Evolutionary conservation across 805 yeast species (phyloP).

Genomic region (Candida krabiensis): DNA sequence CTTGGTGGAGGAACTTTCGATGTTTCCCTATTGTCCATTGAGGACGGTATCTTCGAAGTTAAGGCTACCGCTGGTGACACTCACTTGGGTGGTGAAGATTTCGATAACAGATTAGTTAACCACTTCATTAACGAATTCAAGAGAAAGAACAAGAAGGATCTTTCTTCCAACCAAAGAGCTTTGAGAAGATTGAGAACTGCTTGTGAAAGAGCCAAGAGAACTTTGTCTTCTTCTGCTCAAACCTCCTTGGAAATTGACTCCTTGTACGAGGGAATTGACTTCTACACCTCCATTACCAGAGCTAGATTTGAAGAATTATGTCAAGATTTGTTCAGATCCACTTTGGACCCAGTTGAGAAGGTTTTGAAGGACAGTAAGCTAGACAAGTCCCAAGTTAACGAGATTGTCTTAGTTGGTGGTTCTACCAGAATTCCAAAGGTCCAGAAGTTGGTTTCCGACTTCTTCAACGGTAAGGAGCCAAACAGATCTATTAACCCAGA

Average conservation of each 20-base stretch:
- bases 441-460: slow-evolving; percentile 92
- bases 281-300: slow-evolving; percentile 94
- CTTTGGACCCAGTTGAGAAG: slow-evolving; percentile 93
- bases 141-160: slow-evolving; percentile 96
- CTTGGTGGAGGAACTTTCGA: slow-evolving; percentile 88
- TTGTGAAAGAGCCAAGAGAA: slow-evolving; percentile 99
- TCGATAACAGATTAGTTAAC: slow-evolving; percentile 77
- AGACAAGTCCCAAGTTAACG: slow-evolving; percentile 88
- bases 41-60: slow-evolving; percentile 79
- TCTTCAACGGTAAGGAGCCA: slow-evolving; percentile 97
- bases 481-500: slow-evolving; percentile 96
- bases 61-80: slow-evolving; percentile 83
- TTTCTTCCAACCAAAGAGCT: slow-evolving; percentile 92
- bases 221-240: slow-evolving; percentile 93
- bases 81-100: slow-evolving; percentile 85
- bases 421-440: slow-evolving; percentile 98
- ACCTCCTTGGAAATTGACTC: slow-evolving; percentile 95
- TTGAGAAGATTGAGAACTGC: slow-evolving; percentile 98
- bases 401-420: slow-evolving; percentile 96
- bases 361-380: slow-evolving; percentile 87
- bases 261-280: slow-evolving; percentile 90
- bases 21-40: slow-evolving; percentile 74
- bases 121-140: slow-evolving; percentile 94
- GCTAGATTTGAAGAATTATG: slow-evolving; percentile 97
- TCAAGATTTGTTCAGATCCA: slow-evolving; percentile 90